These are phyloP conservation scores for Citrus inodora DNA, from an alignment of 345 rosid species.

Conservation along the genomic window DNA sequence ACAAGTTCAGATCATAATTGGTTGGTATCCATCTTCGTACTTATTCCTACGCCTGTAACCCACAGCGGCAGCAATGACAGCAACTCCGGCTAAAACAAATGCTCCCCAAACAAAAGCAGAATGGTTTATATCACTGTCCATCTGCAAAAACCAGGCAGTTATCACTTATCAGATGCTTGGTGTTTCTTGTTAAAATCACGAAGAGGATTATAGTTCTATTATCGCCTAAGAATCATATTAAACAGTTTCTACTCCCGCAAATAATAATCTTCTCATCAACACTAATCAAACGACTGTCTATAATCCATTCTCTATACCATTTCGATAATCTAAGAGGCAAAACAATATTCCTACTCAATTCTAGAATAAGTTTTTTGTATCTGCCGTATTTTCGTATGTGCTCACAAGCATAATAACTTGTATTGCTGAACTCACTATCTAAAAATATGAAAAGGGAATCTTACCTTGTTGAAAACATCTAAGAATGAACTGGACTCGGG, in stretches of 20 bases:
- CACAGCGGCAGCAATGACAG: slow-evolving; percentile 23
- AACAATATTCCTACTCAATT: neutral
- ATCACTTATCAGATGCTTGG: neutral
- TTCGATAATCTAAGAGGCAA: neutral
- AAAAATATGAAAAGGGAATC: neutral
- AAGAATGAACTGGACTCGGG: slow-evolving; percentile 25
- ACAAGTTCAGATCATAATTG: slow-evolving; percentile 28
- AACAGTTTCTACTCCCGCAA: neutral
- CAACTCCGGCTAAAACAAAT: slow-evolving; percentile 26
- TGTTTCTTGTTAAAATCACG: neutral
- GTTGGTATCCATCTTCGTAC: slow-evolving; percentile 39
- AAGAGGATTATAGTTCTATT: no score
- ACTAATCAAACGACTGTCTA: neutral
- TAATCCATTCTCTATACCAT: no score
- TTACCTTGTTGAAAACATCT: slow-evolving; percentile 32
- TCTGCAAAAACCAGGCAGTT: slow-evolving; percentile 14
- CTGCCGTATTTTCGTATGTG: neutral
- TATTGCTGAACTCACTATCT: neutral
- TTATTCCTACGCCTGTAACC: slow-evolving; percentile 25
- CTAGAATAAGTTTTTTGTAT: neutral
- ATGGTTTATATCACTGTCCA: slow-evolving; percentile 10
- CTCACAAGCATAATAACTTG: neutral
- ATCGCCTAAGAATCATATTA: neutral
- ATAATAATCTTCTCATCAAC: neutral
- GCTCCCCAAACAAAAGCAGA: slow-evolving; percentile 14